Conservation (phyloP, 2,329 filamentous ascomycete species). For the Aspergillus fischeri region DNA sequence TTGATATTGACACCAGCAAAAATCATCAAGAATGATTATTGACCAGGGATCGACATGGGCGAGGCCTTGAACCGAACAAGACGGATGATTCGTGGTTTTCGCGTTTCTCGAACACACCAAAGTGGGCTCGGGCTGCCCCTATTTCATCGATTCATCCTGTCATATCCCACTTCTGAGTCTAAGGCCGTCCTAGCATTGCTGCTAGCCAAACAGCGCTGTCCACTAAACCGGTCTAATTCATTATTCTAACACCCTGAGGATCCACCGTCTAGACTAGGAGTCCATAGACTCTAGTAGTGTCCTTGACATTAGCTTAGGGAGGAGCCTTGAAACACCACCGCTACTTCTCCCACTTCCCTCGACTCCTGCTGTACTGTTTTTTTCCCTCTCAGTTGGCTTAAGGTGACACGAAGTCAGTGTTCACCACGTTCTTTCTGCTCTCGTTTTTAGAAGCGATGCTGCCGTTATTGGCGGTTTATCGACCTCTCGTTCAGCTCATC, state of each 20-base stretch:
- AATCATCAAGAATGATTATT: constrained; percentile 12
- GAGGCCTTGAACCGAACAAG: constrained; percentile 13
- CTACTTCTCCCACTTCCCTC: neutral
- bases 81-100: neutral
- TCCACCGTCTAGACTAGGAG: neutral
- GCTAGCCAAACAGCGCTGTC: neutral
- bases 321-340: neutral
- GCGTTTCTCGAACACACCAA: neutral
- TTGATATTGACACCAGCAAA: neutral
- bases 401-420: neutral
- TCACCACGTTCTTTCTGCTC: neutral
- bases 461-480: constrained; percentile 9
- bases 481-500: constrained; percentile 3
- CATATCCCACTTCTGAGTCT: neutral
- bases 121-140: constrained; percentile 16
- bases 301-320: neutral
- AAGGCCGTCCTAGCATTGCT: neutral
- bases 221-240: neutral
- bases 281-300: neutral
- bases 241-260: neutral
- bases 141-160: neutral
- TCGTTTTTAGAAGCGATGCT: constrained; percentile 14
- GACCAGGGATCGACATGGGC: constrained; percentile 25
- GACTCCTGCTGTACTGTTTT: neutral
- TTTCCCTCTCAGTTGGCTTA: neutral